Percentiles rank a stretch among this genome's conserved stretches.
Evolutionary conservation across 169 alveolate genomes (phyloP).

Genomic region (Plasmodium knowlesi): DNA sequence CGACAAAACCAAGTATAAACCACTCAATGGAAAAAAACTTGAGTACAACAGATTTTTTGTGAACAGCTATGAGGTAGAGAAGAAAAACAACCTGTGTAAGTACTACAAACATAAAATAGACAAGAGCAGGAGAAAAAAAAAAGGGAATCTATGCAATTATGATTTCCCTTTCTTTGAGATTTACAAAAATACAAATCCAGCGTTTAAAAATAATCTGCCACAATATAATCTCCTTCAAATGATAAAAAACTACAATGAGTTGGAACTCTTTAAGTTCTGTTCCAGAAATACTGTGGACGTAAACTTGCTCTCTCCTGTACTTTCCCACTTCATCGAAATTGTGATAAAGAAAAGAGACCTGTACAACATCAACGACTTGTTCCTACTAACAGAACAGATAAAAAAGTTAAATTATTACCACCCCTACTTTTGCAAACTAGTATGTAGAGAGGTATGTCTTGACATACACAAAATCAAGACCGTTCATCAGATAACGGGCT

Average conservation of each 20-base stretch:
- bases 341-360: constrained; percentile 37
- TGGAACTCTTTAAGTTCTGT: constrained; percentile 17
- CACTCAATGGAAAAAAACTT: not conserved
- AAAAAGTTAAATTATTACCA: constrained; percentile 36
- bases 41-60: constrained; percentile 22
- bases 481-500: constrained; percentile 3
- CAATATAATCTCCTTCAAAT: constrained; percentile 21
- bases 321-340: constrained; percentile 32
- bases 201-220: constrained; percentile 47
- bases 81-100: constrained; percentile 28
- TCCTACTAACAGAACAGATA: constrained; percentile 17
- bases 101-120: constrained; percentile 37
- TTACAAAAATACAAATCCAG: constrained; percentile 47
- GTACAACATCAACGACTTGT: constrained; percentile 10
- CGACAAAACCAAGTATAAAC: constrained; percentile 17
- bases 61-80: constrained; percentile 39
- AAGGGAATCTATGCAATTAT: not conserved
- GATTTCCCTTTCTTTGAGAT: constrained; percentile 43
- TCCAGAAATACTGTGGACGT: not conserved
- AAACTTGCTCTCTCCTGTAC: not conserved
- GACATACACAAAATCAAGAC: constrained; percentile 29
- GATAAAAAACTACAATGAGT: constrained; percentile 31
- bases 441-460: constrained; percentile 44
- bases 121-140: constrained; percentile 29
- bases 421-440: constrained; percentile 47